Conservation (phyloP, 768 basidiomycete species). For the Tulasnella sp. region DNA sequence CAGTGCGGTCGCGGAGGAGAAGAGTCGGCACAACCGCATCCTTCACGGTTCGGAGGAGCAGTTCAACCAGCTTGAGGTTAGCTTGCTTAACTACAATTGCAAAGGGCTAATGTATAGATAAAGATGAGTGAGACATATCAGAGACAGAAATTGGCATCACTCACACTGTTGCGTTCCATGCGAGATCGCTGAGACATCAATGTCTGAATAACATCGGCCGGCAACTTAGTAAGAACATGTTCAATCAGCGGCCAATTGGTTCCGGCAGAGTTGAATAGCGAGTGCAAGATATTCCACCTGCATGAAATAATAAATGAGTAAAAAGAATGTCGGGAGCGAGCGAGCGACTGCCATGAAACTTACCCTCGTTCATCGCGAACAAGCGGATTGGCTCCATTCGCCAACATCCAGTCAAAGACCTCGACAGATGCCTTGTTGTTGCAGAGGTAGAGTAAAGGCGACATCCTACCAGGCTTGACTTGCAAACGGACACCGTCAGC, state of each 20-base stretch:
- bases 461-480: conserved; percentile 39
- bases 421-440: conserved; percentile 33
- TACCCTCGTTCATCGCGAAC: too few species aligned
- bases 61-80: conserved; percentile 33
- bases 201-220: conserved; percentile 45
- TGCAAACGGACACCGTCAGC: conserved; percentile 42
- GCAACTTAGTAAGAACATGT: conserved; percentile 35
- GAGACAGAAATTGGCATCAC: neutral
- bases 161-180: conserved; percentile 47
- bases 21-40: conserved; percentile 31
- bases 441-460: conserved; percentile 44
- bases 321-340: too few species aligned
- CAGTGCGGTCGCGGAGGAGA: conserved; percentile 44
- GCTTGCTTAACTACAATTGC: conserved; percentile 45
- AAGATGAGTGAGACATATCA: neutral
- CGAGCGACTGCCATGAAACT: too few species aligned
- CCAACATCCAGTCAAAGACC: conserved; percentile 29
- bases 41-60: conserved; percentile 34
- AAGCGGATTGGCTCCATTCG: too few species aligned
- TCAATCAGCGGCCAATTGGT: neutral
- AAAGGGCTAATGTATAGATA: neutral
- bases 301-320: neutral
- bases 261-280: neutral
- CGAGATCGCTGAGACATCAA: conserved; percentile 49
- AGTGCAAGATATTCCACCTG: neutral